These are phyloP conservation scores for Phaseolus lunatus DNA, from an alignment of 306 rosid genomes.

Conservation along the genomic window DNA sequence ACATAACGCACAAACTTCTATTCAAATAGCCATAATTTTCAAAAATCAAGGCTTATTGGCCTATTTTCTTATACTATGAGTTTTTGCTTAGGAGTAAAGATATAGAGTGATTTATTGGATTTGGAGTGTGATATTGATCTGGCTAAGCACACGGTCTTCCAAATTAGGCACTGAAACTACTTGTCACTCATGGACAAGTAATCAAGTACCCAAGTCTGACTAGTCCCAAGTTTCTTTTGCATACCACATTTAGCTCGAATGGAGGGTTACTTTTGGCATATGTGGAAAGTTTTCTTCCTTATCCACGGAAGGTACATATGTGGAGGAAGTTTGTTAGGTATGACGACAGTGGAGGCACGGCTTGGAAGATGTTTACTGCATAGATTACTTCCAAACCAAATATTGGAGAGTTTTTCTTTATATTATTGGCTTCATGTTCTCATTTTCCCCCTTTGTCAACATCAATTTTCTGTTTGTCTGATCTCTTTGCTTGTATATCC, in stretches of 20 bases:
- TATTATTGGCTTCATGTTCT: not conserved
- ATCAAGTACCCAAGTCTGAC: not conserved
- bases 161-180: not conserved
- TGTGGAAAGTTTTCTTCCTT: not conserved
- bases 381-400: not conserved
- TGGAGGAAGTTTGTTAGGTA: conserved; percentile 32
- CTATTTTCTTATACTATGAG: conserved; percentile 8
- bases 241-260: conserved; percentile 6
- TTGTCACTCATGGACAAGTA: not conserved
- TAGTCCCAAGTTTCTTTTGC: not conserved
- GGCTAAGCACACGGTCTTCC: not conserved
- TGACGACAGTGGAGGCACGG: not conserved
- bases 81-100: conserved; percentile 19
- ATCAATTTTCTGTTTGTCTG: not conserved
- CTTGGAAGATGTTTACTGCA: conserved; percentile 12
- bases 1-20: conserved; percentile 25
- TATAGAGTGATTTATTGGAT: not conserved
- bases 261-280: not conserved
- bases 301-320: conserved; percentile 5
- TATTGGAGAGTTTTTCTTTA: conserved; percentile 2
- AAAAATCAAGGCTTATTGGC: not conserved
- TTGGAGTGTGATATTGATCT: not conserved
- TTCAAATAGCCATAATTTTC: conserved; percentile 7
- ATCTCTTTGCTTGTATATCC: not conserved
- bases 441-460: not conserved